A percentile compares a stretch with the other conserved stretches of the same genome.
phyloP scores from a whole-genome alignment of 2,329 filamentous ascomycete species.

The Parastagonospora nodorum region DNA sequence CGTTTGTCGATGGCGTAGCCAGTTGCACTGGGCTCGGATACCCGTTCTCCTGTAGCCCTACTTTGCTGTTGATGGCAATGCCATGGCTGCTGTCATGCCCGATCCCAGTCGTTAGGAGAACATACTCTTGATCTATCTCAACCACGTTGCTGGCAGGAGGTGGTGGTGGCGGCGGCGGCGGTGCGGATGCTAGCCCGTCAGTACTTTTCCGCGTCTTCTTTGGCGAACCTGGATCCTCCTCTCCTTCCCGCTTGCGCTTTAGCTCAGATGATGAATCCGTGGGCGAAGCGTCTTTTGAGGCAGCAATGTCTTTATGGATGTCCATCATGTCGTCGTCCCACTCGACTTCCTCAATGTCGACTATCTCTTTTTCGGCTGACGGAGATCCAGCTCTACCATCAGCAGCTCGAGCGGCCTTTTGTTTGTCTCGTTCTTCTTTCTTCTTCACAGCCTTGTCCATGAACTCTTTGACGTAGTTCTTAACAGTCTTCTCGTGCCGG shows the following conservation, averaged over 20 bases:
- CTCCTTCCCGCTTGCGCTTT: constrained; percentile 47
- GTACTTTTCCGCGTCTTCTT: constrained; percentile 39
- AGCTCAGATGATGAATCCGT: constrained; percentile 33
- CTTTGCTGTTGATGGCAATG: constrained; percentile 9
- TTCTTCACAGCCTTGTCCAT: constrained; percentile 83
- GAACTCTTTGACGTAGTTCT: constrained; percentile 81
- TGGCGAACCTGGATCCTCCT: constrained; percentile 30
- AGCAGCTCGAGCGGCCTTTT: constrained; percentile 53
- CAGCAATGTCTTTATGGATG: constrained; percentile 20
- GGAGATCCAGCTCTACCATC: constrained; percentile 20
- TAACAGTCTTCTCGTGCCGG: constrained; percentile 81
- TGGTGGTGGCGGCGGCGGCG: constrained; percentile 49
- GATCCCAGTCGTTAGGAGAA: background rate
- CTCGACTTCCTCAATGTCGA: constrained; percentile 8
- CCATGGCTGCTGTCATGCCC: constrained; percentile 1
- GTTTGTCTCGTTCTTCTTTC: constrained; percentile 65
- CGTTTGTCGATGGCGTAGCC: constrained; percentile 50
- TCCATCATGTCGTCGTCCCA: constrained; percentile 26
- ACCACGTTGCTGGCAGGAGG: constrained; percentile 35
- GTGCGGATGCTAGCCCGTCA: constrained; percentile 48
- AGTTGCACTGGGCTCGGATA: constrained; percentile 48
- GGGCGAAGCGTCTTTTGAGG: constrained; percentile 24
- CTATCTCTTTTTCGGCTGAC: constrained; percentile 19
- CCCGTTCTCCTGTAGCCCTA: constrained; percentile 9
- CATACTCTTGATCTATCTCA: constrained; percentile 32